Evolutionary conservation across 768 basidiomycete genomes (phyloP).

Genomic region (Boletales sp.): DNA sequence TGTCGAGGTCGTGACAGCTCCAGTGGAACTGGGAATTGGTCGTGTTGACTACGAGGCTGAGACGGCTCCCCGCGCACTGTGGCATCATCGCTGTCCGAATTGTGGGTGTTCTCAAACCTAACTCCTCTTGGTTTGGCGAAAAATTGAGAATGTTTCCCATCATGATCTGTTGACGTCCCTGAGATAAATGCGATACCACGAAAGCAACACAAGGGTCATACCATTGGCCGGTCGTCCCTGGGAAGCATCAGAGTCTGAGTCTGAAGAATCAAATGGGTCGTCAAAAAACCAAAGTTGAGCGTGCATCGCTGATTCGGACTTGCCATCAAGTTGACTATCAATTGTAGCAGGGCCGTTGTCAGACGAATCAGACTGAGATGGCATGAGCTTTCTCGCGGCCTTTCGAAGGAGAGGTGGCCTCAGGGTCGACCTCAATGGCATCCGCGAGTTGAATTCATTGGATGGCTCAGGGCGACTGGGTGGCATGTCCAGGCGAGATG

Average conservation of each 20-base stretch:
- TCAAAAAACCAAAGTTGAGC: not conserved
- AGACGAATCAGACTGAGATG: constrained; percentile 5
- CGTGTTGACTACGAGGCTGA: constrained; percentile 1
- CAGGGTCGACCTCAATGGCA: too few species aligned
- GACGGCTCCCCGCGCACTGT: constrained; percentile 10
- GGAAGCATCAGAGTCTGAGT: constrained; percentile 13
- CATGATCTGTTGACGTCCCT: not conserved
- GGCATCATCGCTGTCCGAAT: constrained; percentile 13
- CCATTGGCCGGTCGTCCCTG: not conserved
- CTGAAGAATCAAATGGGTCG: constrained; percentile 4
- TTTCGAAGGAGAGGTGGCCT: not conserved
- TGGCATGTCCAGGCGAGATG: constrained; percentile 7
- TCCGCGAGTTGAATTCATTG: too few species aligned
- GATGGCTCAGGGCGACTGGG: constrained; percentile 1
- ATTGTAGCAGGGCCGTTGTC: not conserved
- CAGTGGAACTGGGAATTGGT: not conserved
- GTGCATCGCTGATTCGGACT: constrained; percentile 3
- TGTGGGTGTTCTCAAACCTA: constrained; percentile 7
- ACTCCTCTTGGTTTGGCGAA: constrained; percentile 6
- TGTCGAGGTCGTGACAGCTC: not conserved
- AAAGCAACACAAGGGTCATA: not conserved
- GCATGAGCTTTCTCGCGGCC: constrained; percentile 14
- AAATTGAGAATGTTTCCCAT: too few species aligned
- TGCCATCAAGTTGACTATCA: constrained; percentile 4
- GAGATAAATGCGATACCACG: not conserved